These are phyloP conservation scores for Conoideocrella luteorostrata DNA, from an alignment of 2,329 filamentous ascomycete genomes.

Conservation along the genomic window DNA sequence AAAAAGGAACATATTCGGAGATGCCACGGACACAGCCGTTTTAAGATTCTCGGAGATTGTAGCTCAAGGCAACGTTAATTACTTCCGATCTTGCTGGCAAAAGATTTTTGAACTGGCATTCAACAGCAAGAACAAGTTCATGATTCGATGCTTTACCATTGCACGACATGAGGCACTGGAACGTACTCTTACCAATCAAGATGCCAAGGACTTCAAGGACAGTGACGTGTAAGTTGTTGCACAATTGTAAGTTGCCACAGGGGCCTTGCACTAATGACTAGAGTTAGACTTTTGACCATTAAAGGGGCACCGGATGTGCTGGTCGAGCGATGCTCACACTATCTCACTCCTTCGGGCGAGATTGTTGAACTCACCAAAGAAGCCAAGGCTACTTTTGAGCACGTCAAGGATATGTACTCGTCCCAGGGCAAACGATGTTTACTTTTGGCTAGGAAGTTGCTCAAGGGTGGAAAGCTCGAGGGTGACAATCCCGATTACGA, in stretches of 20 bases:
- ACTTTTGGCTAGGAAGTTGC: conserved; percentile 55
- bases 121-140: conserved; percentile 81
- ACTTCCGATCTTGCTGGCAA: conserved; percentile 57
- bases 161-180: conserved; percentile 24
- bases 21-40: conserved; percentile 71
- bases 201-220: conserved; percentile 27
- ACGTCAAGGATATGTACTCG: conserved; percentile 62
- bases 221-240: conserved; percentile 29
- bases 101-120: conserved; percentile 65
- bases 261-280: too few relatives aligned
- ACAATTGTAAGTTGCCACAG: too few relatives aligned
- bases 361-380: conserved; percentile 41
- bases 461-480: conserved; percentile 35
- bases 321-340: conserved; percentile 54
- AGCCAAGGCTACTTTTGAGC: conserved; percentile 42
- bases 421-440: conserved; percentile 62
- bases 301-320: conserved; percentile 75
- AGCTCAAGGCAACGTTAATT: conserved; percentile 42
- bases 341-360: conserved; percentile 49
- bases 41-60: conserved; percentile 64
- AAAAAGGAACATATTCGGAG: conserved; percentile 61
- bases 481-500: conserved; percentile 37
- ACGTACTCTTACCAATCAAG: conserved; percentile 31
- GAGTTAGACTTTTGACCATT: conserved; percentile 55
- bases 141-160: conserved; percentile 57